phyloP scores from a whole-genome alignment of 2,329 filamentous ascomycete genomes.

The Elsinoe perseae region DNA sequence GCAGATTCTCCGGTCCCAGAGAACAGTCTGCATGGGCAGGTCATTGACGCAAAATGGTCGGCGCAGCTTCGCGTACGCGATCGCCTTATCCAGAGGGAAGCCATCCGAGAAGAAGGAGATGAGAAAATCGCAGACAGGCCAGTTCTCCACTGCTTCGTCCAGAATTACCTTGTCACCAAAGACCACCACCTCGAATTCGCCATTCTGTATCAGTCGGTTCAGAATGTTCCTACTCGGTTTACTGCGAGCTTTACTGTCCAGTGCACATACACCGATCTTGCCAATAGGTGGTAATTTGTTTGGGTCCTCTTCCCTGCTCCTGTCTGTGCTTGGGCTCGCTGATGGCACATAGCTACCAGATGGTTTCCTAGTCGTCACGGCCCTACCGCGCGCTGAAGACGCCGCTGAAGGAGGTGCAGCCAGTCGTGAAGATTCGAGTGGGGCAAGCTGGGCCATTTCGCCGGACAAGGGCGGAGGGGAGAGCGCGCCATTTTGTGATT shows the following conservation, averaged over 20 bases:
- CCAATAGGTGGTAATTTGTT: conserved; percentile 46
- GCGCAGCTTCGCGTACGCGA: conserved; percentile 84
- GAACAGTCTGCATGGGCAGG: conserved; percentile 89
- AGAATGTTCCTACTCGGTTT: conserved; percentile 96
- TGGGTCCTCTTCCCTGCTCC: conserved; percentile 47
- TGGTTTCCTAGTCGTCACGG: conserved; percentile 60
- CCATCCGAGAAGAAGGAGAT: conserved; percentile 98
- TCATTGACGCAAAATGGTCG: conserved; percentile 98
- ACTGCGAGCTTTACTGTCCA: conserved; percentile 92
- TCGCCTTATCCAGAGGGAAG: conserved; percentile 93
- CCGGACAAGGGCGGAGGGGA: conserved; percentile 30
- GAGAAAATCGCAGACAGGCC: conserved; percentile 91
- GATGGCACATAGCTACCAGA: conserved; percentile 78
- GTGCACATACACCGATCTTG: conserved; percentile 83
- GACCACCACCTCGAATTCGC: conserved; percentile 92
- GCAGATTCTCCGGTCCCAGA: conserved; percentile 92
- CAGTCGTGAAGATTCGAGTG: conserved; percentile 4
- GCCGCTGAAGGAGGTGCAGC: not conserved
- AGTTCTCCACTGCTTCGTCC: conserved; percentile 93
- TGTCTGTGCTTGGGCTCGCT: conserved; percentile 68
- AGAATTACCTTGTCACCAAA: conserved; percentile 99
- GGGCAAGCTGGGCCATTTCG: conserved; percentile 11
- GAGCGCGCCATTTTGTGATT: conserved; percentile 37
- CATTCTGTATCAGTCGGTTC: conserved; percentile 83
- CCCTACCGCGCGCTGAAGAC: conserved; percentile 33